Conservation (phyloP, 2,329 filamentous ascomycete species). For the Ophioceras dolichostomum region DNA sequence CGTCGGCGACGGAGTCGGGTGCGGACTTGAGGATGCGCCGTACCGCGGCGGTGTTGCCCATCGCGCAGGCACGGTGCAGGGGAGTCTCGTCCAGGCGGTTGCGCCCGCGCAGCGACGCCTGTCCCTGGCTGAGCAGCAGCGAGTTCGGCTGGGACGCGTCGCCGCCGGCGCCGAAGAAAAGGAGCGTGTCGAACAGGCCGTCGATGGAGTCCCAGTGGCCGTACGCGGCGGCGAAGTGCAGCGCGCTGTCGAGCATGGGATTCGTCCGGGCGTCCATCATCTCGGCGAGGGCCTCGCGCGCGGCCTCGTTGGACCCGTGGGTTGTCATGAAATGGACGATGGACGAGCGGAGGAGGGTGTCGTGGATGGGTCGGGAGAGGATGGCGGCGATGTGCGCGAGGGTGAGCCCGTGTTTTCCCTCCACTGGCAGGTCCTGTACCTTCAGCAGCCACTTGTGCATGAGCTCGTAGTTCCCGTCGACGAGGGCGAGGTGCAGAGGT, state of each 20-base stretch:
- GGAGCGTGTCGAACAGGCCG: not conserved
- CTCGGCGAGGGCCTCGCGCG: too few relatives aligned
- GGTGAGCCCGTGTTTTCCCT: too few relatives aligned
- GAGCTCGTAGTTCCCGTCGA: not conserved
- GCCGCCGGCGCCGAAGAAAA: too few relatives aligned
- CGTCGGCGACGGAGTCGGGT: not conserved
- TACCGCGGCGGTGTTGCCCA: not conserved
- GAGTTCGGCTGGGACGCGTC: too few relatives aligned
- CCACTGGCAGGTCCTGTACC: too few relatives aligned
- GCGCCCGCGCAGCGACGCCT: not conserved
- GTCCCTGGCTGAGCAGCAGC: not conserved
- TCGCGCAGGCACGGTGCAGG: conserved; percentile 1
- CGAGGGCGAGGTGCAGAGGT: not conserved
- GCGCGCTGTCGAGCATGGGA: not conserved
- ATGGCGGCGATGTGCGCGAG: too few relatives aligned
- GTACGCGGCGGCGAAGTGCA: conserved; percentile 3
- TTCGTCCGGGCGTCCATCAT: not conserved
- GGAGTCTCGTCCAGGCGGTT: not conserved
- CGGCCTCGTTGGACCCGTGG: too few relatives aligned
- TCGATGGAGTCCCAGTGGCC: not conserved
- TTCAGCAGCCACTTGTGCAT: too few relatives aligned
- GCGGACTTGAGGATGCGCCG: not conserved
- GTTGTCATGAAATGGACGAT: too few relatives aligned
- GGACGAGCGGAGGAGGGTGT: too few relatives aligned
- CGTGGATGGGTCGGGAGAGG: too few relatives aligned